Conservation (phyloP, 1,139 yeast species). For the Wickerhamomyces sp. region DNA sequence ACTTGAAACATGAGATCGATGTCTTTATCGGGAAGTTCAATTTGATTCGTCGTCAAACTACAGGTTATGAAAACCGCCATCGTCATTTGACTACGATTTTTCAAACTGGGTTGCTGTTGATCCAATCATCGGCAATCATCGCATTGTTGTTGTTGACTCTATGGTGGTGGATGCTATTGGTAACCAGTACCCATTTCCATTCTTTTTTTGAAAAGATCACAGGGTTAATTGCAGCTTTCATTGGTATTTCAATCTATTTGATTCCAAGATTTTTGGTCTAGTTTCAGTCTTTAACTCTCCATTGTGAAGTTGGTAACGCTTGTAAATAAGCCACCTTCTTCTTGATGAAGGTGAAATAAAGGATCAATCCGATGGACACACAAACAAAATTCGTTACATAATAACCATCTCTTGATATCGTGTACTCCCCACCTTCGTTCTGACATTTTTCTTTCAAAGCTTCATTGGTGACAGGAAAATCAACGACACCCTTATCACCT, state of each 20-base stretch:
- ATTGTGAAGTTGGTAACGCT: slow-evolving; percentile 27
- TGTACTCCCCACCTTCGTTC: slow-evolving; percentile 50
- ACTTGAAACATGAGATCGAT: slow-evolving; percentile 7
- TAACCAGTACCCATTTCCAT: slow-evolving; percentile 85
- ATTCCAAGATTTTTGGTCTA: slow-evolving; percentile 28
- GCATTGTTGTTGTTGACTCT: slow-evolving; percentile 42
- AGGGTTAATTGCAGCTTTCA: slow-evolving; percentile 59
- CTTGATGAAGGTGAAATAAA: slow-evolving; percentile 65
- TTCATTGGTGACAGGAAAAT: slow-evolving; percentile 37
- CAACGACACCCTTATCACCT: slow-evolving; percentile 17
- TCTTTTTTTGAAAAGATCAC: slow-evolving; percentile 66
- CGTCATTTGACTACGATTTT: background rate
- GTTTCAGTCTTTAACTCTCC: slow-evolving; percentile 30
- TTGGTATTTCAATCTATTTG: slow-evolving; percentile 38
- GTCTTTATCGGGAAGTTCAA: slow-evolving; percentile 4
- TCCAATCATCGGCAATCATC: slow-evolving; percentile 39
- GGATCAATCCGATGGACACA: slow-evolving; percentile 56
- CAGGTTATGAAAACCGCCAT: background rate
- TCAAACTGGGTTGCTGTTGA: slow-evolving; percentile 17
- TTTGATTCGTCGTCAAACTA: slow-evolving; percentile 1
- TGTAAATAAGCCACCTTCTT: slow-evolving; percentile 37
- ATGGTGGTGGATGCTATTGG: slow-evolving; percentile 86
- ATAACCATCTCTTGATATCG: slow-evolving; percentile 70
- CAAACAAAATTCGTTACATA: slow-evolving; percentile 73
- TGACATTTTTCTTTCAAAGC: slow-evolving; percentile 44